Percentiles rank a stretch among this genome's conserved stretches.
Evolutionary conservation across 805 yeast species (phyloP).

Genomic region (Spathaspora sp.): DNA sequence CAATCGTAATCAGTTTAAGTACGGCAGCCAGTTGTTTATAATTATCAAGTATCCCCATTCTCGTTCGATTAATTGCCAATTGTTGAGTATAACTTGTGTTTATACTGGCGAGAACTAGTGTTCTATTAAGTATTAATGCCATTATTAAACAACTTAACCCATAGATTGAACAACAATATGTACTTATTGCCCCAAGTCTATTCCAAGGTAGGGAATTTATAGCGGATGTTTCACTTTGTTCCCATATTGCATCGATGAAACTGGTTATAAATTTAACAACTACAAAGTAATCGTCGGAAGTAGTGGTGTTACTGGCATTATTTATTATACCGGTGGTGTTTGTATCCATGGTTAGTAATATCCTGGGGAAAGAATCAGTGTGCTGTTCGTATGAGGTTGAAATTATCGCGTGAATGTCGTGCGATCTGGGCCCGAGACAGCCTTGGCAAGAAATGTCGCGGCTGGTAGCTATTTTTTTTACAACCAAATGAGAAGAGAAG

Average conservation of each 20-base stretch:
- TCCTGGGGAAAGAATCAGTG: not conserved
- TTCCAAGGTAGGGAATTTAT: conserved; percentile 7
- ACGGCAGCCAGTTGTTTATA: conserved; percentile 11
- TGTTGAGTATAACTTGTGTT: conserved; percentile 22
- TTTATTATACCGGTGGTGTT: not conserved
- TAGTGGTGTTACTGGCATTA: not conserved
- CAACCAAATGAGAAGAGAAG: not conserved
- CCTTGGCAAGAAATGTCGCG: not conserved
- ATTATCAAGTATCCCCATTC: conserved; percentile 7
- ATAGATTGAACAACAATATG: conserved; percentile 35
- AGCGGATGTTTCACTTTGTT: conserved; percentile 10
- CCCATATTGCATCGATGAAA: conserved; percentile 13
- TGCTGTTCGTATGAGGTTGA: not conserved
- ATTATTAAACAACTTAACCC: conserved; percentile 35
- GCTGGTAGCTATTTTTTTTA: not conserved
- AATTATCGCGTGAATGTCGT: not conserved
- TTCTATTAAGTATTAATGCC: conserved; percentile 36
- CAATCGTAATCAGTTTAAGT: conserved; percentile 17
- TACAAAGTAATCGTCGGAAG: conserved; percentile 4
- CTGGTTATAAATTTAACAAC: conserved; percentile 5
- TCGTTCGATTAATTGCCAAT: conserved; percentile 12
- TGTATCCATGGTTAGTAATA: not conserved
- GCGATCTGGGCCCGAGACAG: not conserved
- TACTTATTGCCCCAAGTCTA: conserved; percentile 11
- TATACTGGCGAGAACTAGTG: conserved; percentile 35